Evolutionary conservation across 2,329 filamentous ascomycete genomes (phyloP), one percentile per base, ranked within the genome.

Genomic region (Epichloe bromicola): DNA sequence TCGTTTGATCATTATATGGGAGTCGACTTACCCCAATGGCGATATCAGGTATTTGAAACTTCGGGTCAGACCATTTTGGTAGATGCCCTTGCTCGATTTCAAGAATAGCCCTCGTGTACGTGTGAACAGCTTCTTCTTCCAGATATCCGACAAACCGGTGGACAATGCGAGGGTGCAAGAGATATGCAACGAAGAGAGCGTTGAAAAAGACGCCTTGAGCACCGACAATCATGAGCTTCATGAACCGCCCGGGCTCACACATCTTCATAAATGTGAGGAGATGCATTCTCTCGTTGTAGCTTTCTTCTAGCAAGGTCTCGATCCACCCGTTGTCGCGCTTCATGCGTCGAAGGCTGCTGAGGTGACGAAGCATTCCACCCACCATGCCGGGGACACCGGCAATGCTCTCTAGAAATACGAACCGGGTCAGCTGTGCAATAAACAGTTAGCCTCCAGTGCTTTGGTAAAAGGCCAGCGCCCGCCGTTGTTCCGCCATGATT

Each of bases 181-280:
- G 81, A 69, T 97, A 97, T 45, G 85, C 78, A 55, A 95, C 54
- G 75, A 98, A 97, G 65, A 97, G 80, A 56, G 82, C 79, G 70
- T 98, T 98, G 78, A 95, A 96, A 75, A 95, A 97, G 59, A 97
- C 87, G 39, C 91, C 93, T 67, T 97, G 91, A 0, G 91, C 90
- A 11, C 83, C 88, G 39, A 97, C 78, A 51, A 97, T 88, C 81
- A 95, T 87, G 51, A 88, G 67, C 56, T 88, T 85, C 90, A 96
- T 95, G 73, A 95, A 93, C 74, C 78, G 82, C 14, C 87, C 88
- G 37, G 66, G 66, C 57, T 70, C 67, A 52, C 84, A 86, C 76
- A 95, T 86, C 69, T 94, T 95, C 67, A 98, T 82, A 68, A 97
- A 96, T 0, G 87, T 93, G 33, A 95, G 72, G 1, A 95, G 79